Evolutionary conservation across 2,329 filamentous ascomycete genomes (phyloP), one percentile per base, ranked within the genome.

Genomic region (Penicillium freii): DNA sequence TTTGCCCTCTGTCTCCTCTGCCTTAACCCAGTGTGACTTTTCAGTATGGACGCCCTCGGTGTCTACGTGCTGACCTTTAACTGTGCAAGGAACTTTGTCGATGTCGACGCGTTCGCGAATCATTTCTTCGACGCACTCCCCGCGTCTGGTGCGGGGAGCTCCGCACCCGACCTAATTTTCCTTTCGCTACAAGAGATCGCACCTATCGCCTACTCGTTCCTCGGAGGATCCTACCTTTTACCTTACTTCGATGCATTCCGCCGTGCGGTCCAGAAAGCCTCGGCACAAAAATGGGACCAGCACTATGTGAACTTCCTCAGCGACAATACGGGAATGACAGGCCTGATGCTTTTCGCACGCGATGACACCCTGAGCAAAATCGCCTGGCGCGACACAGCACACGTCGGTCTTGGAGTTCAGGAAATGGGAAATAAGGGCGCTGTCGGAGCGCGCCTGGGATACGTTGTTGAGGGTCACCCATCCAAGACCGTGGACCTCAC

Each of bases 361-460:
- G 81, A 87, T 3, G 77, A 81, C 43, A 67, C 84, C 42, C 80
- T 83, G 0, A 74, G 81, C 9, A 80, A 82, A 25, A 78, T 97
- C 51, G 77, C 78, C 52, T 80, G 84, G 67, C 78, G 94, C n/a
- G 84, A 91, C 62, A 87, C 85, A n/a, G 91, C 89, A 2, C 90
- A 89, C 52, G 88, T 92, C 2, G 92, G 94, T 0, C 89, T 97
- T 48, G 94, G 94, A 0, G 74, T 92, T 1, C 87, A 87, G 57
- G 88, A 93, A 49, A 94, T 96, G 88, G 94, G 92, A 17, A 97
- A 97, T 75, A 99, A 99, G 76, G 94, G 93, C 31, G 93, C 92
- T 4, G 89, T 96, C 0, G 94, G 89, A 0, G 81, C 93, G 59
- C 82, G 92, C 34, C 75, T 94, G 43, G 81, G 85, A 15, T 88